Percentiles rank a stretch among this genome's conserved stretches.
Conservation (phyloP, 176 grass and related monocot species). For the Alopecurus myosuroides region DNA sequence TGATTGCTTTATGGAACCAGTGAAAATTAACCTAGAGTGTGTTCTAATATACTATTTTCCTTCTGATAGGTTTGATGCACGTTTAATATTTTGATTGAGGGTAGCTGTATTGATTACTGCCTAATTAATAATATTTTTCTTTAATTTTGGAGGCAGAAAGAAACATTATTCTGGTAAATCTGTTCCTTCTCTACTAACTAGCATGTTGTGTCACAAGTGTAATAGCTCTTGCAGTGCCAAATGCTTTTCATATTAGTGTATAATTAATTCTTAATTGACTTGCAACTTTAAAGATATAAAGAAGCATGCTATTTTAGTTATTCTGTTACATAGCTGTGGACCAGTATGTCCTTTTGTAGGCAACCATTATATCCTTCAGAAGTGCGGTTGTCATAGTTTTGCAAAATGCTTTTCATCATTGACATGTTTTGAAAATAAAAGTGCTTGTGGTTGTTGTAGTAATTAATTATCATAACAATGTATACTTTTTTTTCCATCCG, state of each 20-base stretch:
- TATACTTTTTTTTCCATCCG: not conserved
- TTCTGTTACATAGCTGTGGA: not conserved
- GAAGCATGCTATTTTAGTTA: conserved; percentile 11
- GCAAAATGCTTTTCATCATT: not conserved
- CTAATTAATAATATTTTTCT: not conserved
- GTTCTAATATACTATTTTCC: not conserved
- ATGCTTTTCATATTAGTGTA: not conserved
- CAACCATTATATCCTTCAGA: not conserved
- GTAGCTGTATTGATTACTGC: not conserved
- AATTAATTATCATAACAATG: not conserved
- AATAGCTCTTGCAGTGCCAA: not conserved
- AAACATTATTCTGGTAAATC: conserved; percentile 2
- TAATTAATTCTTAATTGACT: not conserved
- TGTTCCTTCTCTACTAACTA: not conserved
- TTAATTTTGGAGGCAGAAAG: conserved; percentile 3
- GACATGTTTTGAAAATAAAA: not conserved
- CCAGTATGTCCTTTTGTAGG: not conserved
- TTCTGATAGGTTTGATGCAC: not conserved
- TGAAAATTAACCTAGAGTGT: not conserved
- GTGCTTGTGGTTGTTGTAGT: not conserved
- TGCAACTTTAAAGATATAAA: not conserved
- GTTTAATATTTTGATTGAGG: not conserved
- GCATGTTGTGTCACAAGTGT: conserved; percentile 2
- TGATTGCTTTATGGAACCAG: not conserved
- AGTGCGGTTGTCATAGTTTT: not conserved